Conservation (phyloP, 2,329 filamentous ascomycete genomes). For the Paecilomyces sp. region DNA sequence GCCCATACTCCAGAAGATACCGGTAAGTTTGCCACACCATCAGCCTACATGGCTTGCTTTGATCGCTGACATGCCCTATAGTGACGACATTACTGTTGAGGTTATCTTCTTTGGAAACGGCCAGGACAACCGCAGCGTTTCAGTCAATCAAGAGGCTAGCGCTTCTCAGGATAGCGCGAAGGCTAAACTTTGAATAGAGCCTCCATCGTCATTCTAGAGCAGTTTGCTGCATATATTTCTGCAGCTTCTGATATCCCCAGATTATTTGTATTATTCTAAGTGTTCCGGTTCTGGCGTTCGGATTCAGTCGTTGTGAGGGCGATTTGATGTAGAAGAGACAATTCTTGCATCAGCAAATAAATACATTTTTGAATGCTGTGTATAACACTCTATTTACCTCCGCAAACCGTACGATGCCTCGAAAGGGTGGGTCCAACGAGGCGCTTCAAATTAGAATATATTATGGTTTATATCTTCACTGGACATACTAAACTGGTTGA, state of each 20-base stretch:
- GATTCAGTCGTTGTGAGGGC: not conserved
- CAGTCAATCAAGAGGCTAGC: slow-evolving; percentile 80
- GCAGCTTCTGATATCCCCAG: not conserved
- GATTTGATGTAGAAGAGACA: not conserved
- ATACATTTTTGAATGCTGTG: not conserved
- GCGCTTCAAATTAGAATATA: too few species aligned
- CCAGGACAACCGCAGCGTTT: slow-evolving; percentile 66
- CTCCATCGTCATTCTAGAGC: not conserved
- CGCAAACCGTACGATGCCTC: not conserved
- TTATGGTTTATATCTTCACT: too few species aligned
- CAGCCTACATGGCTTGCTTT: not conserved
- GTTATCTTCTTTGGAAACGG: slow-evolving; percentile 96
- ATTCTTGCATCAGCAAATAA: not conserved
- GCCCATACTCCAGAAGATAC: slow-evolving; percentile 85
- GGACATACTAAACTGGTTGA: too few species aligned
- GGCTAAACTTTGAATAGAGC: slow-evolving; percentile 38
- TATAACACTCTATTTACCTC: not conserved
- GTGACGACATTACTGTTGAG: slow-evolving; percentile 92
- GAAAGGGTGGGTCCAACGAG: not conserved
- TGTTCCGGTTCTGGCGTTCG: not conserved
- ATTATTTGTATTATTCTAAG: not conserved
- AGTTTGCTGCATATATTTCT: not conserved
- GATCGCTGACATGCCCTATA: slow-evolving; percentile 34
- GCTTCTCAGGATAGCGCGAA: slow-evolving; percentile 46
- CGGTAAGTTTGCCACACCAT: slow-evolving; percentile 51